Base-by-base conservation (phyloP, 495 filamentous ascomycete species). In the Ascobolus immersus region DNA sequence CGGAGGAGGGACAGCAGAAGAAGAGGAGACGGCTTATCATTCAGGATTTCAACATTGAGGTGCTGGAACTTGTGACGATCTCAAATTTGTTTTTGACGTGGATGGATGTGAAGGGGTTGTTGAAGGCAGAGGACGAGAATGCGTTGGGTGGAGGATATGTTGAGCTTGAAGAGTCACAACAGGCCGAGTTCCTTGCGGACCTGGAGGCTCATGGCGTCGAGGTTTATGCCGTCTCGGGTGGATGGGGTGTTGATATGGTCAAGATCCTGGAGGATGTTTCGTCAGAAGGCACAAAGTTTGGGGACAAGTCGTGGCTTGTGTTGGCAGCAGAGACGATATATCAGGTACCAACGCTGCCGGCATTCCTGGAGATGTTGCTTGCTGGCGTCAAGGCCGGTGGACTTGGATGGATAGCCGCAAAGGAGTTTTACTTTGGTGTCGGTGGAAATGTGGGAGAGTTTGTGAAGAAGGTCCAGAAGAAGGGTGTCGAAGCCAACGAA, bases 281-380 rank as follows among this genome's bases (percentile, higher is more conserved):
- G n/a, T n/a, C n/a, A n/a, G 44, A 39, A 26, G 44, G 24, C n/a
- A n/a, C n/a, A n/a, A n/a, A n/a, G n/a, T n/a, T n/a, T n/a, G n/a
- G n/a, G n/a, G n/a, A n/a, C n/a, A n/a, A n/a, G n/a, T n/a, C n/a
- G n/a, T n/a, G n/a, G 39, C 51, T 86, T 14, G 54, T 91, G 9
- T 56, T 94, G 21, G 86, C 76, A 0, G 80, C 80, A 14, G 86
- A 96, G 54, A 96, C 86, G 4, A 93, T 96, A 23, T 96, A 96
- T 54, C 81, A 77, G 0, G 79, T 77, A 0, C 57, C 65, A 29
- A 73, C 76, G 2, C 58, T 90, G 30, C 48, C 42, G 7, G 58
- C 69, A 2, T 96, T 96, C 54, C 67, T 72, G 10, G 63, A 72
- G 37, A 73, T 73, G 4, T 52, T 94, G 22, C 48, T 79, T 30